phyloP scores from a whole-genome alignment of 148 eudicot genomes.

The Heliamphora exappendiculata region DNA sequence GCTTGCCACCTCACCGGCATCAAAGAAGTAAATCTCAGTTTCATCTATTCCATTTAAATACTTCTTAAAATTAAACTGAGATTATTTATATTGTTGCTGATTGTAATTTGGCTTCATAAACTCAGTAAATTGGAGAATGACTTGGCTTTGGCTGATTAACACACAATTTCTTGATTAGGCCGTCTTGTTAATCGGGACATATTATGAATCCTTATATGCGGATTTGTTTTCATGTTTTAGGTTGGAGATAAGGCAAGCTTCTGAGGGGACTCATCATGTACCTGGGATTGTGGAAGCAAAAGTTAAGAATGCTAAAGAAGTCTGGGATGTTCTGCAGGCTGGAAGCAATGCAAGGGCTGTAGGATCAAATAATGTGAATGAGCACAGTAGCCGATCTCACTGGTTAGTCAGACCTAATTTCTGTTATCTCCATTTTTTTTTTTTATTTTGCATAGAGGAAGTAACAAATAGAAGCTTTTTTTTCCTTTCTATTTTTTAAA shows the following conservation, averaged over 20 bases:
- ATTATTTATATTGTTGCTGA: conserved; percentile 2
- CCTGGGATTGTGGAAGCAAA: conserved; percentile 84
- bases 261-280: conserved; percentile 77
- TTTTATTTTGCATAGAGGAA: too few species aligned
- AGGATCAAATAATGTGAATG: conserved; percentile 90
- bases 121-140: background rate
- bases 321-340: conserved; percentile 73
- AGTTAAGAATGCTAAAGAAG: conserved; percentile 59
- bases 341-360: conserved; percentile 86
- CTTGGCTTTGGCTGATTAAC: background rate
- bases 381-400: conserved; percentile 93
- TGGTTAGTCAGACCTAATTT: conserved; percentile 29
- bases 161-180: background rate
- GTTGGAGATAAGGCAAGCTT: conserved; percentile 78
- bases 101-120: background rate
- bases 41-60: background rate
- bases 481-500: background rate
- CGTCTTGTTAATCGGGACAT: background rate
- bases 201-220: background rate
- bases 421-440: background rate
- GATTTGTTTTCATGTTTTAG: conserved; percentile 21
- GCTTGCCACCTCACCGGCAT: conserved; percentile 39
- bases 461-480: background rate
- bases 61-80: background rate
- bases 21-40: conserved; percentile 45